These are phyloP conservation scores for Hirschioporus abietinus DNA, from an alignment of 768 basidiomycete species.

Conservation along the genomic window DNA sequence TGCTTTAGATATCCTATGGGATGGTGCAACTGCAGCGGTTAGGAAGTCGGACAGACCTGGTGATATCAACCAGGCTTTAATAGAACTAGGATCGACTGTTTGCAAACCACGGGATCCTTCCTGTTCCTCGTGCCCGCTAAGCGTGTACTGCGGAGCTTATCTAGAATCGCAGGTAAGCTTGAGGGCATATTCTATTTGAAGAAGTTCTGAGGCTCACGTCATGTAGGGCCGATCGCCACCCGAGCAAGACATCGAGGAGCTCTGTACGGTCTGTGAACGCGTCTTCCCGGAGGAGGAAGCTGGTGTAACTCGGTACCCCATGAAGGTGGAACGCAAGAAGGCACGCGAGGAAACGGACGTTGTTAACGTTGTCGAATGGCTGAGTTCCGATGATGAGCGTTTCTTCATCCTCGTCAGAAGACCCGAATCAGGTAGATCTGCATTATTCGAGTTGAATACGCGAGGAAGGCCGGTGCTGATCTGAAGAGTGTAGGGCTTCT, in stretches of 20 bases:
- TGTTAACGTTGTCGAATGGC: conserved; percentile 86
- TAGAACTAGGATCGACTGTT: conserved; percentile 90
- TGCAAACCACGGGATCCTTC: conserved; percentile 82
- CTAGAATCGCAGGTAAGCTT: not conserved
- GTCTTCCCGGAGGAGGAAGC: conserved; percentile 25
- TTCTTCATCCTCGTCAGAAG: conserved; percentile 76
- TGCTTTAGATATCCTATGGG: conserved; percentile 81
- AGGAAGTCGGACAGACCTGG: conserved; percentile 54
- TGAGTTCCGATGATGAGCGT: conserved; percentile 33
- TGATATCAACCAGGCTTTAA: conserved; percentile 88
- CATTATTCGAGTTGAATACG: conserved; percentile 14
- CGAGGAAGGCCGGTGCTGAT: not conserved
- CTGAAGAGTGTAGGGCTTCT: conserved; percentile 61
- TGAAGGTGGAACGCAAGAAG: conserved; percentile 80
- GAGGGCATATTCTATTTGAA: not conserved
- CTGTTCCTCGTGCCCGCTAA: conserved; percentile 71
- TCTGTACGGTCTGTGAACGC: conserved; percentile 64
- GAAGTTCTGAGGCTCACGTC: conserved; percentile 3
- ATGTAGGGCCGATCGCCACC: not conserved
- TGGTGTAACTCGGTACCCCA: conserved; percentile 74
- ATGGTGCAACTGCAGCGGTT: conserved; percentile 67
- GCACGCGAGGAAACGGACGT: conserved; percentile 79
- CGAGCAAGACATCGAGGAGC: conserved; percentile 66
- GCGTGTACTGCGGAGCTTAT: conserved; percentile 64
- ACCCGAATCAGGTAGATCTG: conserved; percentile 86